Evolutionary conservation across 208 protist species (phyloP), one percentile per base, ranked within the genome.

Genomic region (Herpetomonas samuelpessoai): DNA sequence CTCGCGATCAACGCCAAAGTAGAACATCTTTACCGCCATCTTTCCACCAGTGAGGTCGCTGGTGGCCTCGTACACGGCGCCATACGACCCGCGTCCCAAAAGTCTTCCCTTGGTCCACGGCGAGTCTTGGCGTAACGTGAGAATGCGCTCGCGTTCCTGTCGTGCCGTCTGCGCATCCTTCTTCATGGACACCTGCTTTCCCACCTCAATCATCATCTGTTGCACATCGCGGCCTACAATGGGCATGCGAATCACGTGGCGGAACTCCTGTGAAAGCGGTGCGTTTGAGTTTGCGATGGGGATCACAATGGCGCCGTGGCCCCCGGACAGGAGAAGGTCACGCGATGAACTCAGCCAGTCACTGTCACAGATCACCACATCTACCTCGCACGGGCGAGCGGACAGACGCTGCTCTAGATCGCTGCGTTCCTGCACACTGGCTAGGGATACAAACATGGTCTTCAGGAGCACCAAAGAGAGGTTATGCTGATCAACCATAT

Each of bases 21-120:
- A 92, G 71, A 96, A 95, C 81, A 92, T 90, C 65, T 96, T 96
- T 27, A 96, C 91, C 4, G 91, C 91, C 91, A 96, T 96, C 64
- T 91, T 95, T 28, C 91, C 91, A 9, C 91, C 91, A 16, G 91
- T 96, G 35, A 96, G 76, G 66, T 95, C 87, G 72, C 86, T 96
- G 22, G 79, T 91, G 2, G 88, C 88, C 58, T 96, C 91, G 72
- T 95, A 95, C 26, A 95, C 88, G 1, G 86, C 86, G 21, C 91
- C 91, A 65, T 91, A 95, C 25, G 75, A 83, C 12, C 91, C 91
- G 29, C 85, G 83, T n/a, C 91, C 91, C 9, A 96, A 76, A 18
- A 96, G 66, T 57, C 82, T 81, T 29, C 91, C 91, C 56, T 89
- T 87, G 10, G 88, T 93, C 91, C 91, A 96, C 41, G 91, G 91